phyloP scores from a whole-genome alignment of 2,329 filamentous ascomycete genomes.

The Botrytis galanthina region DNA sequence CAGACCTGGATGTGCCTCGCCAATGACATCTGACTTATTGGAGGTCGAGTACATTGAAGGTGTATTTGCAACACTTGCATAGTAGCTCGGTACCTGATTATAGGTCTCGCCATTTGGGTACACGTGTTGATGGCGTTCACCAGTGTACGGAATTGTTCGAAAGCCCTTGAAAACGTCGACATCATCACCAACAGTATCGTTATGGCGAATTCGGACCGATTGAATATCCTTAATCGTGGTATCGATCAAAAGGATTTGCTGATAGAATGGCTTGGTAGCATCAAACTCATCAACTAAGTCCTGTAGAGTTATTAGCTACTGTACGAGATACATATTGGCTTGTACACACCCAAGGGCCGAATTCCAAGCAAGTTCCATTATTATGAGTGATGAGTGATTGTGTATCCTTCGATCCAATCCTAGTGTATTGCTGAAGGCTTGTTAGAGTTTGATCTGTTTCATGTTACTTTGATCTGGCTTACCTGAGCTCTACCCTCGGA shows the following conservation, averaged over 20 bases:
- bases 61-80: slow-evolving; percentile 9
- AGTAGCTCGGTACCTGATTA: slow-evolving; percentile 4
- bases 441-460: neutral
- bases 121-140: neutral
- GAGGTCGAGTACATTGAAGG: slow-evolving; percentile 5
- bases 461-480: slow-evolving; percentile 6
- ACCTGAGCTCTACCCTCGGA: slow-evolving; percentile 34
- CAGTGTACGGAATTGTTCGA: slow-evolving; percentile 12
- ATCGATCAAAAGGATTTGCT: slow-evolving; percentile 30
- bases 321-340: neutral
- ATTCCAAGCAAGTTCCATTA: slow-evolving; percentile 20
- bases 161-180: slow-evolving; percentile 13
- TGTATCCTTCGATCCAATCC: slow-evolving; percentile 9
- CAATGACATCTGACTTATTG: slow-evolving; percentile 3
- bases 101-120: slow-evolving; percentile 7
- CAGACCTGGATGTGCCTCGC: slow-evolving; percentile 14
- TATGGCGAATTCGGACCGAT: slow-evolving; percentile 20
- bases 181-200: slow-evolving; percentile 15
- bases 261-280: slow-evolving; percentile 22
- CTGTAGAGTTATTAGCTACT: slow-evolving; percentile 23
- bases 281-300: slow-evolving; percentile 30
- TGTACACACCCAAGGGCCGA: slow-evolving; percentile 25
- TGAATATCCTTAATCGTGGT: slow-evolving; percentile 27
- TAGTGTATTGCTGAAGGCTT: slow-evolving; percentile 6
- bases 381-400: slow-evolving; percentile 13